Conservation (phyloP, 768 basidiomycete genomes). For the Lanmaoa rubissima region DNA sequence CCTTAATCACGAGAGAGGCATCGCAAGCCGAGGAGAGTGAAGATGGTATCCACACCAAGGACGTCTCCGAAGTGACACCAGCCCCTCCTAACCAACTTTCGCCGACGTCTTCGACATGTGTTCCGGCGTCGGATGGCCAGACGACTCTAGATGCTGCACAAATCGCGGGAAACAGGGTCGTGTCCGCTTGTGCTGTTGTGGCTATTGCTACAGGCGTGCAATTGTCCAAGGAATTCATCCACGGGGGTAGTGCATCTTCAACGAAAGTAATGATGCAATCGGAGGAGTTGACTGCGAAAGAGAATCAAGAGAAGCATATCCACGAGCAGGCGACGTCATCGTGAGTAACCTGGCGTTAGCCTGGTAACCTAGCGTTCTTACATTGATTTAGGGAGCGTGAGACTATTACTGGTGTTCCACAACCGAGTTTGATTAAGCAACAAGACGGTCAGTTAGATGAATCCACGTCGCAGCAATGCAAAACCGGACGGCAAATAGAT, state of each 20-base stretch:
- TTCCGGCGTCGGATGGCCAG: not conserved
- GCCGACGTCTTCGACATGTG: not conserved
- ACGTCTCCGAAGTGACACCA: not conserved
- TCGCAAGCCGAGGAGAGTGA: not conserved
- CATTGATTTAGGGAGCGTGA: not conserved
- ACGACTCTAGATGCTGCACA: not conserved
- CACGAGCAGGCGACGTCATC: not conserved
- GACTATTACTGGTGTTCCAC: not conserved
- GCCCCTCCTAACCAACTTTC: too few species aligned
- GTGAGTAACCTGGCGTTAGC: constrained; percentile 1
- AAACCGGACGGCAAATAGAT: not conserved
- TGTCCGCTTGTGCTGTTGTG: not conserved
- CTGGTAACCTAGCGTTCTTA: not conserved
- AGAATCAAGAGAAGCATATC: not conserved
- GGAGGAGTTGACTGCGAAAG: not conserved
- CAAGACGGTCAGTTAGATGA: not conserved
- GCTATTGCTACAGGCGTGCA: not conserved
- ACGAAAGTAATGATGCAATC: not conserved
- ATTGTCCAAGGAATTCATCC: not conserved
- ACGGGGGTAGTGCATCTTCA: not conserved
- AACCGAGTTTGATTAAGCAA: not conserved
- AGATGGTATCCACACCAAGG: not conserved
- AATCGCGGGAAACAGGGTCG: not conserved
- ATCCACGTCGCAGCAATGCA: not conserved
- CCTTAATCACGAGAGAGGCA: not conserved